Percentiles rank a stretch among this genome's conserved stretches.
These are phyloP conservation scores for Biancaea sappan DNA, from an alignment of 306 rosid genomes.

Conservation along the genomic window DNA sequence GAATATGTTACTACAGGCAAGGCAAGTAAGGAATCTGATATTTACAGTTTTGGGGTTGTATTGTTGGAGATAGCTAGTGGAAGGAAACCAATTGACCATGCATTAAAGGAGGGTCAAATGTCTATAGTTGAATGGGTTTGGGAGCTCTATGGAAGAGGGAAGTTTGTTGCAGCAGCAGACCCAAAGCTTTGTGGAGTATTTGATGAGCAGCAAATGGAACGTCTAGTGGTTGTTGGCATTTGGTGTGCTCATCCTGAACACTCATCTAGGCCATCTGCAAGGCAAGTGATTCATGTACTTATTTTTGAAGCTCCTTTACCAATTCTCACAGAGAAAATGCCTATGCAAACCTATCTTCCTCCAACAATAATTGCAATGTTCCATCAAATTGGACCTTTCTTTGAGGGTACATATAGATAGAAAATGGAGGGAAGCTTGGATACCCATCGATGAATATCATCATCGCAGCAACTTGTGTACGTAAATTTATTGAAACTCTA, in stretches of 20 bases:
- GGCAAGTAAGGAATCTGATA: conserved; percentile 42
- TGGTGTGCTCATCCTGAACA: conserved; percentile 50
- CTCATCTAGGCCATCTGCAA: conserved; percentile 39
- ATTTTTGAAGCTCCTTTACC: conserved; percentile 37
- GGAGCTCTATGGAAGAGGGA: conserved; percentile 45
- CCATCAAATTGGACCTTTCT: too few species aligned
- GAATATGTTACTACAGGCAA: conserved; percentile 23
- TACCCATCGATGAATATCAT: too few species aligned
- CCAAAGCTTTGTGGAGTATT: conserved; percentile 35
- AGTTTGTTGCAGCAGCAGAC: conserved; percentile 33
- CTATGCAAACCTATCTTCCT: conserved; percentile 31
- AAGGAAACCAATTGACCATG: conserved; percentile 37
- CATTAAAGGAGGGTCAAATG: too few species aligned
- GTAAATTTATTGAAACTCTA: too few species aligned
- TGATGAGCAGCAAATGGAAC: conserved; percentile 25
- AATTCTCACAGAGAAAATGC: conserved; percentile 29
- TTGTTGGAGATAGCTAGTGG: conserved; percentile 48
- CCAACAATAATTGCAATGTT: too few species aligned
- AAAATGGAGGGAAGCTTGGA: too few species aligned
- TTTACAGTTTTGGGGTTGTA: conserved; percentile 47
- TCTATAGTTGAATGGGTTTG: conserved; percentile 51
- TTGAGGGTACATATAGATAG: too few species aligned
- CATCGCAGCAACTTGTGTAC: too few species aligned
- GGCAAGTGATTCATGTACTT: conserved; percentile 41
- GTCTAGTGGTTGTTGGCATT: conserved; percentile 46